Conservation (phyloP, 768 basidiomycete species). For the Suillus subalutaceus region DNA sequence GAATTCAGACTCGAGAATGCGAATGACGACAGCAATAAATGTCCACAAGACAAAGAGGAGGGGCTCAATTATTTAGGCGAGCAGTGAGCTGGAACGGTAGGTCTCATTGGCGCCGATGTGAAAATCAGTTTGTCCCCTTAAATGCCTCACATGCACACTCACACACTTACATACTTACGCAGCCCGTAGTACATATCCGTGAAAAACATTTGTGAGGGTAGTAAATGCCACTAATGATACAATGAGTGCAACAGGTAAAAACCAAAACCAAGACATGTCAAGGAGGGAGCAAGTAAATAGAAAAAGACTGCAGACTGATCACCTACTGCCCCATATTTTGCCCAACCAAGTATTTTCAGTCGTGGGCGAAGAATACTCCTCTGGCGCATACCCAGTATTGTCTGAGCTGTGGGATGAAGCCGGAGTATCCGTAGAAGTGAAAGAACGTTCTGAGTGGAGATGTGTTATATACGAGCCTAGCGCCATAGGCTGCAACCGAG, state of each 20-base stretch:
- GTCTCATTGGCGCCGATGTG: constrained; percentile 15
- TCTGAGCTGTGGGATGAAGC: constrained; percentile 17
- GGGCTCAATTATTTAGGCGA: not conserved
- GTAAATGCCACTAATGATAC: constrained; percentile 37
- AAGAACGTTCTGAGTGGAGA: constrained; percentile 37
- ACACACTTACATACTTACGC: not conserved
- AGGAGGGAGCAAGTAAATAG: constrained; percentile 18
- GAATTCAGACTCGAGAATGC: not conserved
- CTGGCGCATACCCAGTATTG: constrained; percentile 21
- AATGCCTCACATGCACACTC: not conserved
- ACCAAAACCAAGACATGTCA: constrained; percentile 19
- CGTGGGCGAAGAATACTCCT: constrained; percentile 14
- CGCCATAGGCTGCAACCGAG: constrained; percentile 59
- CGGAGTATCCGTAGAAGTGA: constrained; percentile 25
- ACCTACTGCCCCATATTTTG: constrained; percentile 27
- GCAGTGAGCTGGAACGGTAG: not conserved
- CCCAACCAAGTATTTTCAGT: constrained; percentile 27
- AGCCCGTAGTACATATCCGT: constrained; percentile 9
- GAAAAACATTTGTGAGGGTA: constrained; percentile 21
- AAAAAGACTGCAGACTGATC: constrained; percentile 23
- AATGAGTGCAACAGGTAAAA: constrained; percentile 16
- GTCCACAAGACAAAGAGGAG: not conserved
- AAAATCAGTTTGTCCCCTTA: not conserved
- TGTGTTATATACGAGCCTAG: constrained; percentile 41
- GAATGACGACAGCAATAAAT: constrained; percentile 1